Evolutionary conservation across 768 basidiomycete genomes (phyloP).

Genomic region (Scleroderma bovista): DNA sequence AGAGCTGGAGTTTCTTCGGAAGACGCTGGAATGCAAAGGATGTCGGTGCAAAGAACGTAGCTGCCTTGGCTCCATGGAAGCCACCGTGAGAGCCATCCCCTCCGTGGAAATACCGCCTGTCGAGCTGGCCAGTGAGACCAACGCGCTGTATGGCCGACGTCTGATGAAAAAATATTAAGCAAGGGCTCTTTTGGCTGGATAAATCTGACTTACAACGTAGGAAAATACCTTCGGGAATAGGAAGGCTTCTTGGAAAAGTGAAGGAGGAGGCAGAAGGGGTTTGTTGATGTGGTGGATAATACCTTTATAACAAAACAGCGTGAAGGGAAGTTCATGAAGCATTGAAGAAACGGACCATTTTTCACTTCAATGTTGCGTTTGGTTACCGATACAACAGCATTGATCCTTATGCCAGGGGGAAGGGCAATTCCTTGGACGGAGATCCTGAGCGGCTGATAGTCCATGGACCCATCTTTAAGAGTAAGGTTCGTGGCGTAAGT

Average conservation of each 20-base stretch:
- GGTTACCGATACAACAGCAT: conserved; percentile 42
- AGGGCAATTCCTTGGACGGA: conserved; percentile 30
- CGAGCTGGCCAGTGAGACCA: conserved; percentile 38
- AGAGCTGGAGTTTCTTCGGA: conserved; percentile 45
- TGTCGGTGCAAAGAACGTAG: conserved; percentile 50
- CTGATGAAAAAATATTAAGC: conserved; percentile 22
- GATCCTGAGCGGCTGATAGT: conserved; percentile 41
- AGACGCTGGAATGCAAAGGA: conserved; percentile 45
- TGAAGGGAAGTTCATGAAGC: background rate
- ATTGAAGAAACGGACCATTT: conserved; percentile 40
- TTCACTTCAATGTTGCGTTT: conserved; percentile 37
- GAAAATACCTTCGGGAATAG: conserved; percentile 40
- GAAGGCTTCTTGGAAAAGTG: conserved; percentile 45
- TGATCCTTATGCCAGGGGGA: conserved; percentile 37
- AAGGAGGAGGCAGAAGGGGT: conserved; percentile 51
- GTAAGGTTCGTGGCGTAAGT: conserved; percentile 48
- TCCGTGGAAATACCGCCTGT: conserved; percentile 40
- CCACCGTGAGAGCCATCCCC: conserved; percentile 32
- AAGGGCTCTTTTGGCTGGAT: background rate
- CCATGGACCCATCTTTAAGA: conserved; percentile 37
- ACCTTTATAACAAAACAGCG: conserved; percentile 22
- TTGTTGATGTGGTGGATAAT: conserved; percentile 49
- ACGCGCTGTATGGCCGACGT: conserved; percentile 54
- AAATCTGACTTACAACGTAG: conserved; percentile 35
- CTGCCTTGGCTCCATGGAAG: conserved; percentile 40